Base-by-base conservation (phyloP, 805 yeast species). In the Blastobotrys muscicola region DNA sequence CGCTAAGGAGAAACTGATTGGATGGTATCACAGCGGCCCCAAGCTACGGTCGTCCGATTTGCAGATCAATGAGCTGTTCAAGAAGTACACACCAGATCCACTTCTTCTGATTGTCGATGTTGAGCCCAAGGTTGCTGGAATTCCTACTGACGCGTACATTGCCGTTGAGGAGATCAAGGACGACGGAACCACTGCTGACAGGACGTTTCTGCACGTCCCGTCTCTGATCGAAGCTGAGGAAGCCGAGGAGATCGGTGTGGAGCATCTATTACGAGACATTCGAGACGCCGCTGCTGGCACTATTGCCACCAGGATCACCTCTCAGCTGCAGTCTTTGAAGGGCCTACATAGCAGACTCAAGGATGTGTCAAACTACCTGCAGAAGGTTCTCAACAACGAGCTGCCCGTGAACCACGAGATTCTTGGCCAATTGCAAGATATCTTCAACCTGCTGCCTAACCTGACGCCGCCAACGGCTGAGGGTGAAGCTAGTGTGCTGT, bases 21-120 rank as follows among this genome's bases (percentile, higher is more conserved):
- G 99, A n/a, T 92, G 99, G 99, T 92, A 92, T 62, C 99, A 92
- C 64, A 82, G 95, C 7, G 99, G 98, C 3, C 97, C 97, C 13
- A 87, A 87, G 62, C 74, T 94, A 51, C 80, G 78, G 55, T 75
- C 89, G 1, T 81, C 94, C 11, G 99, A 92, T 60, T 70, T 92
- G 50, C 85, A 83, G 60, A 92, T 92, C 57, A 90, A 90, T 61
- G 96, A 92, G 51, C 66, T 82, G 42, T 87, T 92, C 70, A 87
- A 82, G 61, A 80, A 76, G 54, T 90, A 87, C 62, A 78, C 89
- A 0, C 66, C 80, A 3, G 78, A 82, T 48, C 97, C 97, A 3
- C 68, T 94, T 41, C 69, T 90, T 51, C 74, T 92, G 55, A 83
- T 94, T 57, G 95, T 92, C 33, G 96, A 92, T 59, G 95, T 90